phyloP scores from a whole-genome alignment of 176 grass and related monocot species.

The Themeda triandra region DNA sequence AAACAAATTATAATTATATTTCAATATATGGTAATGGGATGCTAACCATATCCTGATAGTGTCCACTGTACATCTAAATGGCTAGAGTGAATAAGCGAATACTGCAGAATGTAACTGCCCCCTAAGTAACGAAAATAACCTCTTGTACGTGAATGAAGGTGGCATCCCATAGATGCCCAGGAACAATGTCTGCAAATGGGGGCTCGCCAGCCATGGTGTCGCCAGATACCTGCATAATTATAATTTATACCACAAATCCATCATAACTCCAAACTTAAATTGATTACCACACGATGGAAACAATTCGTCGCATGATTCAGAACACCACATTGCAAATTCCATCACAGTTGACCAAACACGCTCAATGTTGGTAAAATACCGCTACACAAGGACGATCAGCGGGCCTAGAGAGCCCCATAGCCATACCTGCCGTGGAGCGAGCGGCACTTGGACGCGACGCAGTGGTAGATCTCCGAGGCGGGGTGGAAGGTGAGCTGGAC shows the following conservation, averaged over 20 bases:
- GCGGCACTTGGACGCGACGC: constrained; percentile 69
- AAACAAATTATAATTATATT: neutral
- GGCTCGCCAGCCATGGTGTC: constrained; percentile 89
- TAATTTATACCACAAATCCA: constrained; percentile 5
- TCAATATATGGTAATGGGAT: neutral
- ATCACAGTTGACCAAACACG: neutral
- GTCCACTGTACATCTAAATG: neutral
- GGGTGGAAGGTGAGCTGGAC: constrained; percentile 82
- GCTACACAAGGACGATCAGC: neutral
- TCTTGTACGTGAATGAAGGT: constrained; percentile 68
- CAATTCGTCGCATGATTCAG: neutral
- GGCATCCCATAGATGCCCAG: constrained; percentile 74
- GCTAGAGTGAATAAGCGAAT: neutral
- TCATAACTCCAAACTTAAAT: neutral
- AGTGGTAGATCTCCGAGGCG: constrained; percentile 76
- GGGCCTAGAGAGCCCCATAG: neutral
- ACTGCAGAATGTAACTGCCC: neutral
- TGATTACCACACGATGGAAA: neutral
- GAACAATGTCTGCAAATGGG: constrained; percentile 90
- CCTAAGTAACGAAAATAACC: constrained; percentile 33
- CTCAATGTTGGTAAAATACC: neutral
- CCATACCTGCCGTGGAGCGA: constrained; percentile 79
- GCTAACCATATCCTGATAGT: neutral
- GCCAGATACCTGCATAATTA: constrained; percentile 63
- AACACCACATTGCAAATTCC: neutral